phyloP scores from a whole-genome alignment of 2,329 filamentous ascomycete genomes.

The Cladosporium halotolerans region DNA sequence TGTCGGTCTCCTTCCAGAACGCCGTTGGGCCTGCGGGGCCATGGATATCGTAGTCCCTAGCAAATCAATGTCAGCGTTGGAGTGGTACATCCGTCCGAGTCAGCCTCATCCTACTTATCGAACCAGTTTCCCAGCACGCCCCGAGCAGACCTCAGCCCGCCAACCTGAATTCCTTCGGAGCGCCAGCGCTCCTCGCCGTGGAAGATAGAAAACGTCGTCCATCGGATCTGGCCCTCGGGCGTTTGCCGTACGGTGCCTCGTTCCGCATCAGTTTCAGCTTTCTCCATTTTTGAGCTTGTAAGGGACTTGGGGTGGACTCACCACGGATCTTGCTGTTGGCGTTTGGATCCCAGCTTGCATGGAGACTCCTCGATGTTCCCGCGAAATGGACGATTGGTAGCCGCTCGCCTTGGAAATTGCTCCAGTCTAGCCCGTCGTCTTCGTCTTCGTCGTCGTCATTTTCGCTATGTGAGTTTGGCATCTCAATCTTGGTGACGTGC shows the following conservation, averaged over 20 bases:
- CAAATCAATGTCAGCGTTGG: background rate
- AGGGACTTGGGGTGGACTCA: conserved; percentile 31
- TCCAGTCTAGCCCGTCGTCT: conserved; percentile 23
- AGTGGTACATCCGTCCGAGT: background rate
- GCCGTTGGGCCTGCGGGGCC: conserved; percentile 69
- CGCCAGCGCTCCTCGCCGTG: conserved; percentile 63
- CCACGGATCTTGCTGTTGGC: conserved; percentile 61
- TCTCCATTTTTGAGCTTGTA: background rate
- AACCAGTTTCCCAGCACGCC: conserved; percentile 74
- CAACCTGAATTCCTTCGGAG: conserved; percentile 70
- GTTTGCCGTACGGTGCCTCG: conserved; percentile 59
- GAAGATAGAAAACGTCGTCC: conserved; percentile 64
- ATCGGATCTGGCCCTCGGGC: conserved; percentile 63
- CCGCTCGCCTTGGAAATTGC: conserved; percentile 23
- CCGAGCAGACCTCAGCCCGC: conserved; percentile 57
- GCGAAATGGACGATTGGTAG: conserved; percentile 63
- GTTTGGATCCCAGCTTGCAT: conserved; percentile 62
- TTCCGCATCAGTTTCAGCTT: conserved; percentile 13
- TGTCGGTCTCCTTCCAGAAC: conserved; percentile 68
- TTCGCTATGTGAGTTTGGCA: conserved; percentile 51
- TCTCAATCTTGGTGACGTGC: conserved; percentile 53
- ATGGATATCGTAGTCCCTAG: conserved; percentile 57
- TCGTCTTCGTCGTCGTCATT: conserved; percentile 23
- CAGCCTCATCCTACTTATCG: conserved; percentile 49
- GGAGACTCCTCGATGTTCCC: conserved; percentile 56